A percentile compares a stretch with the other conserved stretches of the same genome.
These are phyloP conservation scores for Vanderwaltozyma yarrowii DNA, from an alignment of 805 yeast genomes.

Conservation along the genomic window DNA sequence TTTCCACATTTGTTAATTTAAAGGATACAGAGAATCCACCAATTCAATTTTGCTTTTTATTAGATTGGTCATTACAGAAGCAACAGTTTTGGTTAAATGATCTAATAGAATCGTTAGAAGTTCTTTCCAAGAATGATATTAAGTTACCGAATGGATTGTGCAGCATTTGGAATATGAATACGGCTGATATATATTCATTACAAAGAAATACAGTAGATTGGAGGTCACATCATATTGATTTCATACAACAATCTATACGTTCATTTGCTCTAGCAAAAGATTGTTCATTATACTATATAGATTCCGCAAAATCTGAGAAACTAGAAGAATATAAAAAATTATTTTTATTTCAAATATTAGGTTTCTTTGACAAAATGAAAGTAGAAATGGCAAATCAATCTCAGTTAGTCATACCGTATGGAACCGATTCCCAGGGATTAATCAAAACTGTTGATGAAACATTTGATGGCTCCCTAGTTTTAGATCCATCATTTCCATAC, in stretches of 20 bases:
- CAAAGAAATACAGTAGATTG: constrained; percentile 13
- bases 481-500: background rate
- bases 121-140: constrained; percentile 1
- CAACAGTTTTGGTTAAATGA: constrained; percentile 17
- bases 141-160: background rate
- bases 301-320: background rate
- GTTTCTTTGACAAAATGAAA: background rate
- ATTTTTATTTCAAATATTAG: constrained; percentile 1
- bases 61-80: constrained; percentile 17
- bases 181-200: constrained; percentile 11
- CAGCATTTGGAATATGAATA: constrained; percentile 10
- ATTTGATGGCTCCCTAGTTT: constrained; percentile 6
- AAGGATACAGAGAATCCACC: background rate
- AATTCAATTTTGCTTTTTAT: constrained; percentile 10
- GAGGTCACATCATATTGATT: constrained; percentile 18
- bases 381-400: constrained; percentile 12
- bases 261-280: constrained; percentile 10
- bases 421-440: constrained; percentile 44
- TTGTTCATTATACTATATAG: constrained; percentile 9
- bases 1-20: background rate
- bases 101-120: constrained; percentile 3
- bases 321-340: background rate
- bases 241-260: constrained; percentile 18
- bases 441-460: constrained; percentile 33
- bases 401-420: constrained; percentile 34